Conservation (phyloP, 495 filamentous ascomycete genomes). For the Pyrenula aspistea region DNA sequence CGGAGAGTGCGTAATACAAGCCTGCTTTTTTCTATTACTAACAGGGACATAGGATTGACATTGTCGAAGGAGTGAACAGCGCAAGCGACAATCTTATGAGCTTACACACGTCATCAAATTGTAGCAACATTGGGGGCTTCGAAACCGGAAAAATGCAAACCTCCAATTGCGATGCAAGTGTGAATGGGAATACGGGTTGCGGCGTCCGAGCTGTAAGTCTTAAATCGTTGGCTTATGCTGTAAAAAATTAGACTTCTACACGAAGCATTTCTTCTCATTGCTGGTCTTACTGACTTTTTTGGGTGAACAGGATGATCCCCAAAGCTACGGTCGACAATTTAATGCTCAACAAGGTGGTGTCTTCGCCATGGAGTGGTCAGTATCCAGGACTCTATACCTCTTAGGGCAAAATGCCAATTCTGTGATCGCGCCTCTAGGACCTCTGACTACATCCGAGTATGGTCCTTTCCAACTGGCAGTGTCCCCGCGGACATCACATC, state of each 20-base stretch:
- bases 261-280: too few species aligned
- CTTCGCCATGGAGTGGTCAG: constrained; percentile 57
- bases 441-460: constrained; percentile 43
- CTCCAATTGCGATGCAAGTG: constrained; percentile 40
- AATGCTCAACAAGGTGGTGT: constrained; percentile 48
- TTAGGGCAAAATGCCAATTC: too few species aligned
- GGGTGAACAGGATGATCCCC: constrained; percentile 13
- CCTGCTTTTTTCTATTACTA: neutral
- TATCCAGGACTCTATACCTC: too few species aligned
- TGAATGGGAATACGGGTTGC: constrained; percentile 42
- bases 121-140: constrained; percentile 32
- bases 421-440: too few species aligned
- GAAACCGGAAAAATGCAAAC: constrained; percentile 23
- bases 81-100: constrained; percentile 46
- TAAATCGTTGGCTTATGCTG: too few species aligned
- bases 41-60: constrained; percentile 34
- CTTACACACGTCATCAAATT: constrained; percentile 51
- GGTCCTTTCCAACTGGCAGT: constrained; percentile 38
- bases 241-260: too few species aligned
- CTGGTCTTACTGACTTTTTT: too few species aligned
- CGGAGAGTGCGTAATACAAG: constrained; percentile 48
- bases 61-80: constrained; percentile 60
- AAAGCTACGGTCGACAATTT: constrained; percentile 42
- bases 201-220: constrained; percentile 26
- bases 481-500: constrained; percentile 40